These are phyloP conservation scores for Obba rivulosa DNA, from an alignment of 768 basidiomycete species.

Conservation along the genomic window DNA sequence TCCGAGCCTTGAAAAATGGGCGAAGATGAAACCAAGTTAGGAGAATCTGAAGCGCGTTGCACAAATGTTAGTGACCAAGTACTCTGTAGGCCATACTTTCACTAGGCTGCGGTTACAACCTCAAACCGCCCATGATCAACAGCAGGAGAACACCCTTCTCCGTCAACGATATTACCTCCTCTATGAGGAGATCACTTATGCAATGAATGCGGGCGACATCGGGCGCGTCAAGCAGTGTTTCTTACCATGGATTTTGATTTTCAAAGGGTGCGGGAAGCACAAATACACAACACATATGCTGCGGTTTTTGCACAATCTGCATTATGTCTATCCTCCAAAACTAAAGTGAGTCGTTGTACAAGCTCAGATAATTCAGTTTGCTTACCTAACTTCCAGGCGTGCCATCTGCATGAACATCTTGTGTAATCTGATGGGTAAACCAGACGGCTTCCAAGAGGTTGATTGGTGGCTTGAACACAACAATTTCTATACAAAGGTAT, in stretches of 20 bases:
- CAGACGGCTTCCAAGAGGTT: constrained; percentile 24
- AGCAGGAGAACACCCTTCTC: constrained; percentile 29
- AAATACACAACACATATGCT: constrained; percentile 23
- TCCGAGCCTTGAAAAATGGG: constrained; percentile 24
- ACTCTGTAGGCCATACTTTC: constrained; percentile 14
- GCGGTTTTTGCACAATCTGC: constrained; percentile 18
- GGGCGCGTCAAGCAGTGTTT: constrained; percentile 26
- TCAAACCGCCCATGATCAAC: constrained; percentile 25
- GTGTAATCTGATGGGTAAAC: constrained; percentile 31
- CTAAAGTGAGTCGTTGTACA: constrained; percentile 5
- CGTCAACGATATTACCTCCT: constrained; percentile 30
- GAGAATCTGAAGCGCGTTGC: constrained; percentile 20
- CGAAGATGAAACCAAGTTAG: constrained; percentile 23
- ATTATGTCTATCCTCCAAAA: constrained; percentile 14
- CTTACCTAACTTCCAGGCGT: too few species aligned
- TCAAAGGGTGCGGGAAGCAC: constrained; percentile 26
- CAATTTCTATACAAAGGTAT: constrained; percentile 40
- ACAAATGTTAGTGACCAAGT: constrained; percentile 1
- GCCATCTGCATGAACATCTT: constrained; percentile 21
- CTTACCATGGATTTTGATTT: constrained; percentile 25
- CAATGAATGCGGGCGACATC: constrained; percentile 27
- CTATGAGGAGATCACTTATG: constrained; percentile 34
- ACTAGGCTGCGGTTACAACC: not conserved
- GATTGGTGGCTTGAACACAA: constrained; percentile 39
- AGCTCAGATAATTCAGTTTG: too few species aligned